Evolutionary conservation across 1,139 yeast genomes (phyloP).

Genomic region (Blastobotrys malaysiensis): DNA sequence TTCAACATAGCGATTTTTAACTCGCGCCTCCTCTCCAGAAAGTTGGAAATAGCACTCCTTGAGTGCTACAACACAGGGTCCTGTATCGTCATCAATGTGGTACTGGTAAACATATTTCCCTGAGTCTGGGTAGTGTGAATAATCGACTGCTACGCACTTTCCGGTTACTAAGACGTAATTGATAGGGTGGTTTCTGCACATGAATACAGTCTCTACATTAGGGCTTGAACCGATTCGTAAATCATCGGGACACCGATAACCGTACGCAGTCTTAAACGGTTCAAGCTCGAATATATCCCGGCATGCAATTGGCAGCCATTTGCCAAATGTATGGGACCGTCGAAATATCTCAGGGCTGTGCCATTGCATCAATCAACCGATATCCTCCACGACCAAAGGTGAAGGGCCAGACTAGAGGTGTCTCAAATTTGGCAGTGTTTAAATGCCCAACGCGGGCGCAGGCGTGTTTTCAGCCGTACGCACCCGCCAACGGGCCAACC

Average conservation of each 20-base stretch:
- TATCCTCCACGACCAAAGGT: not conserved
- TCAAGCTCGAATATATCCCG: conserved; percentile 4
- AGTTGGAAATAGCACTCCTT: not conserved
- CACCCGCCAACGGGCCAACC: not conserved
- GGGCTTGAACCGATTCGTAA: not conserved
- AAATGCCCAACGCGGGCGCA: not conserved
- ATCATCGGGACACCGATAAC: conserved; percentile 1
- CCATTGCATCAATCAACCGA: not conserved
- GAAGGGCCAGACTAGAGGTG: not conserved
- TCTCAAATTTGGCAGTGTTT: not conserved
- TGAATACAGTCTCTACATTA: conserved; percentile 15
- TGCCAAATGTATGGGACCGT: conserved; percentile 9
- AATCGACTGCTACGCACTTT: conserved; percentile 16
- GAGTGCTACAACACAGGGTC: not conserved
- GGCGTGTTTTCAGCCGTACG: not conserved
- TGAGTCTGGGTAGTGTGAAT: conserved; percentile 2
- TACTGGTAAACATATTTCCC: conserved; percentile 7
- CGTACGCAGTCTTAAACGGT: conserved; percentile 1
- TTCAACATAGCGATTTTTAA: conserved; percentile 4
- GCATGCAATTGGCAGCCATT: conserved; percentile 12
- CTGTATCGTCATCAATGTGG: conserved; percentile 18
- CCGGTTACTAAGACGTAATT: conserved; percentile 25
- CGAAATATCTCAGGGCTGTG: conserved; percentile 3
- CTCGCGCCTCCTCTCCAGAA: conserved; percentile 1
- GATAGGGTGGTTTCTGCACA: conserved; percentile 28